Conservation (phyloP, 805 yeast species). For the Candida sanyiensis region DNA sequence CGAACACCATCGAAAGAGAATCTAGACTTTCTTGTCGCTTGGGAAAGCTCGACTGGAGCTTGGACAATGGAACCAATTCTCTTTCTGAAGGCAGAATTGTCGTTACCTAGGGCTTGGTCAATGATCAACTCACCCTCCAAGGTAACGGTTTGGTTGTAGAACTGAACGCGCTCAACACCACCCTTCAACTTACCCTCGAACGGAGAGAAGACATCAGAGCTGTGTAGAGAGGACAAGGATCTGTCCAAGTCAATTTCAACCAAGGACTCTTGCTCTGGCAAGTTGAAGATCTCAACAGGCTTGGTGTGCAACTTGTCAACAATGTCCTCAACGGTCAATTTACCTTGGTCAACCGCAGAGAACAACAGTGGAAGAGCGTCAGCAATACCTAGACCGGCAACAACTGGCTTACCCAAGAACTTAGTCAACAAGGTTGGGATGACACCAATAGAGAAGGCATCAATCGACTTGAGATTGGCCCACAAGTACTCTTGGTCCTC, state of each 20-base stretch:
- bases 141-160: constrained; percentile 73
- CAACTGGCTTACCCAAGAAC: constrained; percentile 52
- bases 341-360: constrained; percentile 71
- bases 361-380: constrained; percentile 80
- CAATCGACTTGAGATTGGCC: constrained; percentile 66
- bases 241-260: constrained; percentile 86
- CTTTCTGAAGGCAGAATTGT: constrained; percentile 26
- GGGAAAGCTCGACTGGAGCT: constrained; percentile 27
- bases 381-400: constrained; percentile 70
- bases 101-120: constrained; percentile 52
- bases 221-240: constrained; percentile 36
- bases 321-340: constrained; percentile 67
- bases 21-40: constrained; percentile 35
- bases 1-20: constrained; percentile 46
- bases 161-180: constrained; percentile 81
- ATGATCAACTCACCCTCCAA: constrained; percentile 75
- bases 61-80: constrained; percentile 24
- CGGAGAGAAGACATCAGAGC: constrained; percentile 47
- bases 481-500: constrained; percentile 81
- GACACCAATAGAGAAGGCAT: constrained; percentile 81
- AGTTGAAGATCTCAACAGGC: constrained; percentile 76
- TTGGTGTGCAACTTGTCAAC: constrained; percentile 68
- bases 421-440: constrained; percentile 69
- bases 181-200: constrained; percentile 60
- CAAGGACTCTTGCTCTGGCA: constrained; percentile 72